phyloP scores from a whole-genome alignment of 2,329 filamentous ascomycete genomes.

The Exophiala sp. region DNA sequence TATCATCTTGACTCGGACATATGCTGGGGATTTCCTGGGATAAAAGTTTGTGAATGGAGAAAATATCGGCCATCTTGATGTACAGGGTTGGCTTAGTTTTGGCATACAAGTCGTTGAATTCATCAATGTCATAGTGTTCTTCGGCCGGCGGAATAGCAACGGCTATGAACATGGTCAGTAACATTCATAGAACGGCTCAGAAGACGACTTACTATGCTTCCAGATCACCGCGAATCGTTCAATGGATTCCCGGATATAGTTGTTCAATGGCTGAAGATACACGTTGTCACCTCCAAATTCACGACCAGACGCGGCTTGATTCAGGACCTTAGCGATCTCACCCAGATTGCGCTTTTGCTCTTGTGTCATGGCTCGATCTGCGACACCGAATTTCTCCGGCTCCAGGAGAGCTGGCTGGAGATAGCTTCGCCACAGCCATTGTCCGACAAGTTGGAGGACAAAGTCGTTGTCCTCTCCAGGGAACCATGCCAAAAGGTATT shows the following conservation, averaged over 20 bases:
- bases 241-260: slow-evolving; percentile 81
- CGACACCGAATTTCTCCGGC: slow-evolving; percentile 87
- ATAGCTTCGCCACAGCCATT: slow-evolving; percentile 94
- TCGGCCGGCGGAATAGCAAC: slow-evolving; percentile 85
- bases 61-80: slow-evolving; percentile 97
- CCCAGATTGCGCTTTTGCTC: slow-evolving; percentile 88
- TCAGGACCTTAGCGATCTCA: slow-evolving; percentile 86
- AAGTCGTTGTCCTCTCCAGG: slow-evolving; percentile 72
- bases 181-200: neutral
- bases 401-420: slow-evolving; percentile 83
- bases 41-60: slow-evolving; percentile 88
- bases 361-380: slow-evolving; percentile 83
- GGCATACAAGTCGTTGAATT: slow-evolving; percentile 96
- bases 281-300: slow-evolving; percentile 93
- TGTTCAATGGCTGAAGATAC: slow-evolving; percentile 91
- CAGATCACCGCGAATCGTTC: slow-evolving; percentile 74
- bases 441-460: slow-evolving; percentile 76
- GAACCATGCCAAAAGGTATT: slow-evolving; percentile 72
- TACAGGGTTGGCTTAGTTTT: slow-evolving; percentile 97
- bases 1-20: slow-evolving; percentile 77
- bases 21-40: slow-evolving; percentile 73
- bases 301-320: slow-evolving; percentile 82
- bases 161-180: slow-evolving; percentile 49
- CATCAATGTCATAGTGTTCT: slow-evolving; percentile 93
- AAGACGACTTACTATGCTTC: slow-evolving; percentile 52